Base-by-base conservation (phyloP, 345 rosid genomes). In the Mangifera indica region DNA sequence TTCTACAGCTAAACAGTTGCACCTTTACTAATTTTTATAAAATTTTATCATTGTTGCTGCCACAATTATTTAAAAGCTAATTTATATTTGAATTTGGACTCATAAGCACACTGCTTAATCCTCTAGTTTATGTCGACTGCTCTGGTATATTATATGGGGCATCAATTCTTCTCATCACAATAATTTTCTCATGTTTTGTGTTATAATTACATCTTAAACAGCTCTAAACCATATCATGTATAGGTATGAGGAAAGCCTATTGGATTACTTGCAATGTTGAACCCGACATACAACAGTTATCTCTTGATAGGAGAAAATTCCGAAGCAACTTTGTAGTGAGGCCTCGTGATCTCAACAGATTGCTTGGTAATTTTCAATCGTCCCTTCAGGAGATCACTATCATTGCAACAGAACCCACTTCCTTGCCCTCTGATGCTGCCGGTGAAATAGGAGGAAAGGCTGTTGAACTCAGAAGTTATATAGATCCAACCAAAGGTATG, bases 371-470 rank as follows among this genome's bases (percentile, higher is more conserved):
- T 81, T 95, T 95, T 78, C 99, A 92, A 77, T 87, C 98, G 79
- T 89, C 98, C 70, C 99, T 95, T 78, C 98, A 89, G 78, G 99
- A 91, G 87, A 95, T 92, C 60, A 89, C 97, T 62, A 78, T 92
- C 56, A 88, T 95, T 71, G 93, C 98, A 61, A 95, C 99, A 20
- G 97, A 92, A 69, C 82, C 82, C 24, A 68, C 76, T 56, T 81
- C 87, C 37, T 67, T 76, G 52, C 92, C 96, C 75, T 83, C 94
- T 40, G 94, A 92, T 86, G 84, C 80, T 84, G 92, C 75, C 51
- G 85, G 82, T 80, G 89, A 89, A 79, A 87, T 88, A 21, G 98
- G 96, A 64, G 97, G 98, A 60, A 91, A 95, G 81, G 88, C 98
- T 79, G 98, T 91, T 78, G 99, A 95, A 76, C 87, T 92, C 59